Evolutionary conservation across 305 asterid species (phyloP), one percentile per base, ranked within the genome.

Genomic region (Rubia tinctorum): DNA sequence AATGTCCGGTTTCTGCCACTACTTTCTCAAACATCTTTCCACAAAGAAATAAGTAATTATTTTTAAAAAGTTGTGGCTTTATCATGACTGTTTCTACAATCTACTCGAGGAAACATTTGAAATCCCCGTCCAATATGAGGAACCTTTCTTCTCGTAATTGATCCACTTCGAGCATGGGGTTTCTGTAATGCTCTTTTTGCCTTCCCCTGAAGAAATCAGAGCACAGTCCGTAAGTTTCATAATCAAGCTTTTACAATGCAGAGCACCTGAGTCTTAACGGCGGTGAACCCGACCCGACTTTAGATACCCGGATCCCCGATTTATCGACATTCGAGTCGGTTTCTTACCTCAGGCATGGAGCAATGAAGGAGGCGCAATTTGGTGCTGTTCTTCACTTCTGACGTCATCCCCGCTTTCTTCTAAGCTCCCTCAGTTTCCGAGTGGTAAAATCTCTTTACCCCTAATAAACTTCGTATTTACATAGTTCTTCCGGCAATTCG

Each of bases 301-400:
- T 23, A 27, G 44, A 8, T 30, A 25, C 14, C 20, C 67, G 67
- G 23, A 30, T 17, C 20, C 44, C 44, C 68, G 44, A 13, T 62
- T 14, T 34, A 7, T 62, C 39, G 9, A 23, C 44, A 62, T 30
- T n/a, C 23, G 12, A 34, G 30, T 8, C 45, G 43, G 18, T n/a
- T 34, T 6, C 20, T 34, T 6, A 27, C 17, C 66, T 60, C 40
- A 25, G 40, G 34, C 30, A 62, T 15, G 68, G 68, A 30, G 68
- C 44, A 6, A 14, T 61, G 66, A 61, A 61, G 66, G 14, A 25
- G 15, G 39, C 39, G 22, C 7, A 30, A 30, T 62, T 14, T 20
- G 68, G 44, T 30, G 67, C 67, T 14, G 68, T 62, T 62, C 68
- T 30, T 62, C 68, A 62, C 68, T 62, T 30, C 37, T 60, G 56